Percentiles rank a stretch among this genome's conserved stretches.
These are phyloP conservation scores for Erysimum cheiri DNA, from an alignment of 441 rosid genomes.

Conservation along the genomic window DNA sequence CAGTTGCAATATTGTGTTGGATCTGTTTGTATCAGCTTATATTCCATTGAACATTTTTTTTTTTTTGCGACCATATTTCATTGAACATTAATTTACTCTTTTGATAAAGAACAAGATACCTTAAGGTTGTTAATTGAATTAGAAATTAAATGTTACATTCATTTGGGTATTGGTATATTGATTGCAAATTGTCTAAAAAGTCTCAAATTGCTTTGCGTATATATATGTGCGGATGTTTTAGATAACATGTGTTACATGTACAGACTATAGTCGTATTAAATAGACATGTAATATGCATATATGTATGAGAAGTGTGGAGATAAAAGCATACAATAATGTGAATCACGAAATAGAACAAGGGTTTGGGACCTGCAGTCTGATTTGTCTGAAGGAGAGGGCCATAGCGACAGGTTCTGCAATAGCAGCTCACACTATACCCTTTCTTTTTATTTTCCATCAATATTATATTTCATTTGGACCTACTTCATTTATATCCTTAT, in stretches of 20 bases:
- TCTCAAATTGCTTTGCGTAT: constrained; percentile 10
- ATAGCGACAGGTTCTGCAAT: constrained; percentile 37
- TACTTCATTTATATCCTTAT: constrained; percentile 33
- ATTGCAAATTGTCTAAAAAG: background rate
- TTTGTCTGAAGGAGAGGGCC: constrained; percentile 47
- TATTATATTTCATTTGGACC: constrained; percentile 32
- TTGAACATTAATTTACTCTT: constrained; percentile 36
- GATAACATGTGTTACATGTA: constrained; percentile 33
- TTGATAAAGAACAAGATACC: constrained; percentile 25
- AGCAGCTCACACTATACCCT: constrained; percentile 37
- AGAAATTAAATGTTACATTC: background rate
- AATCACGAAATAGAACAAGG: constrained; percentile 71
- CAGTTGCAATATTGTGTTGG: constrained; percentile 30
- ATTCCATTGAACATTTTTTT: no score
- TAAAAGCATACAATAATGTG: constrained; percentile 51
- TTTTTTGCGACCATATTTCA: no score
- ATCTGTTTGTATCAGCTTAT: constrained; percentile 21
- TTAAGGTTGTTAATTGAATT: background rate
- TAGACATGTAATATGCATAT: constrained; percentile 23
- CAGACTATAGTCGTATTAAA: background rate
- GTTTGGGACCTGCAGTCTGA: constrained; percentile 54
- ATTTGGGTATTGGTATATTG: background rate
- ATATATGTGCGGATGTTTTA: constrained; percentile 1
- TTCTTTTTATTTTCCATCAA: constrained; percentile 12
- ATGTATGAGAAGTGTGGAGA: constrained; percentile 26